Percentiles rank a stretch among this genome's conserved stretches.
Evolutionary conservation across 75 land plant genomes (phyloP).

Genomic region (Pseudotsuga menziesii): DNA sequence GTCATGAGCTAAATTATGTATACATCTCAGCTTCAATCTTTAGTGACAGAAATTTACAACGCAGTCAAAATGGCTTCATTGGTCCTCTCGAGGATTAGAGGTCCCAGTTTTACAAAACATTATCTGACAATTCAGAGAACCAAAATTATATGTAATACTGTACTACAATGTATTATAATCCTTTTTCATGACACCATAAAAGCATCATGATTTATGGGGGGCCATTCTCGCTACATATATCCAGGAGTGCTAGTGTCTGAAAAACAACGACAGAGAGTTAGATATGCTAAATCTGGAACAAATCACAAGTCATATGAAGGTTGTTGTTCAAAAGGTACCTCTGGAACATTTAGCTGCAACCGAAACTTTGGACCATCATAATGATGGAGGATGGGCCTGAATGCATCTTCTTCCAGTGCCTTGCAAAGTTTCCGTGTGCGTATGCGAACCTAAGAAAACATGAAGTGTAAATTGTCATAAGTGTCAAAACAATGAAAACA

Average conservation of each 20-base stretch:
- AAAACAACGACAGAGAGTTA: background rate
- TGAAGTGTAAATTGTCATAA: too few species aligned
- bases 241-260: constrained; percentile 56
- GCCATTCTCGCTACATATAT: constrained; percentile 31
- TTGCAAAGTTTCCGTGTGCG: too few species aligned
- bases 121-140: background rate
- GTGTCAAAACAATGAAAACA: too few species aligned
- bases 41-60: background rate
- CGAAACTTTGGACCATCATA: constrained; percentile 56
- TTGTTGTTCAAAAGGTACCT: constrained; percentile 33
- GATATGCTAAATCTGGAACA: background rate
- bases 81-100: background rate
- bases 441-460: too few species aligned
- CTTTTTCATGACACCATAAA: background rate
- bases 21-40: background rate
- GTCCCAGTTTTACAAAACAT: background rate
- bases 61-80: background rate
- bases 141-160: background rate
- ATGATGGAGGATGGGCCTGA: constrained; percentile 40
- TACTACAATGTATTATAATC: background rate
- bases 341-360: constrained; percentile 63
- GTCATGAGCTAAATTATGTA: background rate
- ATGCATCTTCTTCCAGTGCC: constrained; percentile 44
- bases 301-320: background rate
- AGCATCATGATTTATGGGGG: background rate